Base-by-base conservation (phyloP, 1,284 basidiomycete species). In the Ganoderma sinense region DNA sequence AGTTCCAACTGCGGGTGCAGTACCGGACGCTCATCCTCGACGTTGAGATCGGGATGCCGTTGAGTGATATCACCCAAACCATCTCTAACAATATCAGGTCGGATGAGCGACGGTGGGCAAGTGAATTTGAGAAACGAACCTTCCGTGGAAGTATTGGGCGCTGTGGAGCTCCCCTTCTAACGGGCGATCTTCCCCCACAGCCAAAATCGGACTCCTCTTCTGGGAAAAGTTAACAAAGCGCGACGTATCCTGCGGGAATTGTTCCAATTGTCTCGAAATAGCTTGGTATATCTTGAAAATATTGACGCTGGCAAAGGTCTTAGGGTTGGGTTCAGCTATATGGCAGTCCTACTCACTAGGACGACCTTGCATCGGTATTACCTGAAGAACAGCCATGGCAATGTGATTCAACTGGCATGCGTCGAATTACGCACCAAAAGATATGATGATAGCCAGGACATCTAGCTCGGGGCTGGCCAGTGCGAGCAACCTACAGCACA, bases 121-220 rank as follows among this genome's bases (percentile, higher is more conserved):
- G 14, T 33, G 7, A 39, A 16, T 36, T 31, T 65, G 81, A 75
- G 77, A 61, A 56, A 13, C 81, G 67, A 69, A 88, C 92, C 86
- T 88, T 75, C 93, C 92, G 75, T 94, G 92, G 76, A 99, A 97
- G 79, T 97, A 98, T 72, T 93, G 88, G 14, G 97, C 97, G 66
- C 89, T 91, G 75, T 95, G 92, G 41, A 89, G 80, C 33, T 89
- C 88, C 4, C 97, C 97, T 62, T 89, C 86, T 2, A 98, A 84
- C 4, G 97, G 97, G 0, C 85, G 85, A n/a, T 84, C 81, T 55
- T 90, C 86, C 4, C 96, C 96, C 62, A 86, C 81, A 0, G 87
- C 91, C 68, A 94, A 84, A 61, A 94, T 85, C 0, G 92, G 90
- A 75, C 86, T 91, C 36, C 76, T 77, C 14, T 75, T 55, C 1